Percentiles rank a stretch among this genome's conserved stretches.
Evolutionary conservation across 179 eudicot genomes (phyloP).

Genomic region (Silene vulgaris): DNA sequence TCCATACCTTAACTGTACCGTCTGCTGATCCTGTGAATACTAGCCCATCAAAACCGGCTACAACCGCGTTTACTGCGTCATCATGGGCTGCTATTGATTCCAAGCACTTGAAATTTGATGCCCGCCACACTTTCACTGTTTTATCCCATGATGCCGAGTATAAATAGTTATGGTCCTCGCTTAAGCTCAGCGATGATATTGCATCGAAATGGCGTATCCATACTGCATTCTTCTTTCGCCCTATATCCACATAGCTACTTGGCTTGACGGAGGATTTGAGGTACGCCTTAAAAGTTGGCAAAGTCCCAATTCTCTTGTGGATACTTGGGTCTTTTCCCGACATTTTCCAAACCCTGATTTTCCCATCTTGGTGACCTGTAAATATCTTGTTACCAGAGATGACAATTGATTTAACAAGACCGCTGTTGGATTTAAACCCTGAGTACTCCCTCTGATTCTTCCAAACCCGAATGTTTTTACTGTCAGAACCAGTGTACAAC

Average conservation of each 20-base stretch:
- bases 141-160: slow-evolving; percentile 81
- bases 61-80: slow-evolving; percentile 72
- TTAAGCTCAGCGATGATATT: slow-evolving; percentile 59
- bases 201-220: slow-evolving; percentile 78
- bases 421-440: slow-evolving; percentile 77
- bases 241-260: slow-evolving; percentile 50
- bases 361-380: slow-evolving; percentile 82
- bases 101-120: slow-evolving; percentile 56
- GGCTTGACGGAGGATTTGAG: slow-evolving; percentile 61
- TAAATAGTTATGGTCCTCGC: slow-evolving; percentile 48
- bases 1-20: slow-evolving; percentile 66
- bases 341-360: slow-evolving; percentile 70
- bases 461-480: slow-evolving; percentile 85
- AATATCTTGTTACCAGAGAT: slow-evolving; percentile 56
- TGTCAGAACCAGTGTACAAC: slow-evolving; percentile 78
- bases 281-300: slow-evolving; percentile 63
- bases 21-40: slow-evolving; percentile 83
- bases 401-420: slow-evolving; percentile 70
- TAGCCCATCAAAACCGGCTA: slow-evolving; percentile 60
- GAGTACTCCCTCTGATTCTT: slow-evolving; percentile 70
- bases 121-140: slow-evolving; percentile 65
- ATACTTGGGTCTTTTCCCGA: slow-evolving; percentile 47
- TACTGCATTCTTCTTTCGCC: slow-evolving; percentile 33
- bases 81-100: slow-evolving; percentile 77
- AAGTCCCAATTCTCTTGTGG: slow-evolving; percentile 56